These are phyloP conservation scores for Fusarium praegraminearum DNA, from an alignment of 2,329 filamentous ascomycete species.

Conservation along the genomic window DNA sequence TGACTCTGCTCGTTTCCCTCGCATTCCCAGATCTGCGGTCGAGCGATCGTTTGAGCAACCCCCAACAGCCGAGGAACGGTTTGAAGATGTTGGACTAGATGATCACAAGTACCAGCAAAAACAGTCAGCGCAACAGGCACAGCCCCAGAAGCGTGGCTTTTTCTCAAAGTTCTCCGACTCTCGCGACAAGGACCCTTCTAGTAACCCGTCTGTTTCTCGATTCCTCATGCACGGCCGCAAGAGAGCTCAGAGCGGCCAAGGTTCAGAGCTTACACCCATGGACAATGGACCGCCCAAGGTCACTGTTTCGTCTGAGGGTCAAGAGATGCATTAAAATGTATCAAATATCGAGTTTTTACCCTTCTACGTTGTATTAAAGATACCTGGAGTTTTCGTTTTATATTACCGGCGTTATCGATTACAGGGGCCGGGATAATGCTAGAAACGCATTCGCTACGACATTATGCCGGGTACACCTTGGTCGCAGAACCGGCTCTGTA, in stretches of 20 bases:
- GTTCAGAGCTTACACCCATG: conserved; percentile 77
- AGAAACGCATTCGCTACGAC: conserved; percentile 45
- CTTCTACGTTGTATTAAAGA: conserved; percentile 47
- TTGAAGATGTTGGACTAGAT: conserved; percentile 93
- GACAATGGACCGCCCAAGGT: conserved; percentile 53
- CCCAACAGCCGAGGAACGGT: conserved; percentile 80
- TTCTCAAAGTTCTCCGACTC: conserved; percentile 80
- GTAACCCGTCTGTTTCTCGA: conserved; percentile 60
- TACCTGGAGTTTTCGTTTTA: conserved; percentile 43
- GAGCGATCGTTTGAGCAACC: conserved; percentile 70
- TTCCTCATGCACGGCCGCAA: conserved; percentile 80
- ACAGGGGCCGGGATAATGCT: conserved; percentile 38
- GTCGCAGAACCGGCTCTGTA: conserved; percentile 21
- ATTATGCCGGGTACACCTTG: conserved; percentile 34
- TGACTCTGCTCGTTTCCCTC: conserved; percentile 76
- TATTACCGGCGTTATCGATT: conserved; percentile 45
- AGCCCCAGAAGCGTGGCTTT: conserved; percentile 71
- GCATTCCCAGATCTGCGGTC: conserved; percentile 71
- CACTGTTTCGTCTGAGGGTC: conserved; percentile 45
- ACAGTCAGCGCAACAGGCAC: conserved; percentile 38
- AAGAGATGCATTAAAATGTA: conserved; percentile 43
- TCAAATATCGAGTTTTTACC: conserved; percentile 17
- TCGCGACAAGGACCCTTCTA: conserved; percentile 53
- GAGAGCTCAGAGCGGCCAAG: conserved; percentile 72
- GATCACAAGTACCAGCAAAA: conserved; percentile 65